Base-by-base conservation (phyloP, 1,284 basidiomycete genomes). In the Leccinum angustisporum region DNA sequence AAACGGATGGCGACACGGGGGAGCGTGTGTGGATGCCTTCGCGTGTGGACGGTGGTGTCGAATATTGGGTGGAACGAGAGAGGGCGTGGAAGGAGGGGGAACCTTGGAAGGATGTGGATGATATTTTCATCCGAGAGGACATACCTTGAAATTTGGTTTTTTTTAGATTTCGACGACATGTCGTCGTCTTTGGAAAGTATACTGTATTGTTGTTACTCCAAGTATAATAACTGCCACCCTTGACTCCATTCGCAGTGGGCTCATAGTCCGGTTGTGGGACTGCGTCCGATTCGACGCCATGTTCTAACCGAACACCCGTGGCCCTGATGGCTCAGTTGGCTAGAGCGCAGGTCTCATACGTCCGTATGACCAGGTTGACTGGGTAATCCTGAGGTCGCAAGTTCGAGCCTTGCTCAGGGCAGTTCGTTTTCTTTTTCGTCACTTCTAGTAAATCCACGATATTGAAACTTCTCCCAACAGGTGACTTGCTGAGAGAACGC, bases 61-160 rank as follows among this genome's bases (percentile, higher is more conserved):
- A 91, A 74, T 97, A 96, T 77, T 97, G 95, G 95, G 72, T 77
- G 1, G 89, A 94, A 75, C 81, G 94, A 67, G 88, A 92, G 73
- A 80, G 76, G 63, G 84, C 88, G 27, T 92, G 86, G 79, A 76
- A 74, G 66, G 75, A 73, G 65, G 54, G 69, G 27, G 62, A 38
- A 69, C 53, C 67, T 11, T 95, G 92, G 92, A 82, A 80, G 60
- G 83, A 82, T 25, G 91, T 96, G 5, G 90, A 93, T 48, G 75
- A 79, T 51, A 94, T 97, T 67, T 96, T 95, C 77, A 87, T 93
- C 59, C 27, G 27, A 27, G 86, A 91, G 18, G 74, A 76, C 61
- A 55, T 56, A n/a, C 50, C 27, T 51, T 51, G 27, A 30, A 30
- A 9, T 30, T n/a, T 5, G 46, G n/a, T n/a, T n/a, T 25, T 48